Base-by-base conservation (phyloP, 2,329 filamentous ascomycete genomes). In the Aureobasidium sp. region DNA sequence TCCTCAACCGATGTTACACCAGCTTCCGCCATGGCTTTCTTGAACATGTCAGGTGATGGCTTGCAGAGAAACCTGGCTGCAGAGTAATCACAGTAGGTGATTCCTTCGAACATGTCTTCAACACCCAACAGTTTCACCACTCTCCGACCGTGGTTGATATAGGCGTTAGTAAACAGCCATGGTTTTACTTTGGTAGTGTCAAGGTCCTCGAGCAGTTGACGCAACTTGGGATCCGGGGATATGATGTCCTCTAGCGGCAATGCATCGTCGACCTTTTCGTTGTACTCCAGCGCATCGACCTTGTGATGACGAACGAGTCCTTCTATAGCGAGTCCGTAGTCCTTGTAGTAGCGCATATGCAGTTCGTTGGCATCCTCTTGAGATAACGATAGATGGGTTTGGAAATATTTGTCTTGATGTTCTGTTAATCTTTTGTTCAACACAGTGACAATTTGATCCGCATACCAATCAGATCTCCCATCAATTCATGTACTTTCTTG, bases 111-210 rank as follows among this genome's bases (percentile, higher is more conserved):
- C 22, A 91, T 72, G 66, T 95, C 88, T 1, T 94, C 90, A 21
- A 98, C 75, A 2, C 80, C 84, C 2, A 98, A 75, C 17, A 98
- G 73, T 56, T 78, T 82, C 11, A 96, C 82, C 0, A 98, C 93
- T 37, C 90, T 75, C 64, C 81, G 84, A 27, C 83, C 93, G 64
- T 98, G 93, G 29, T 78, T 97, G 59, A 94, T 75, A 64, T 98
- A 96, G 19, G 94, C 93, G 65, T 98, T 98, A 2, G 94, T 98
- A 63, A 98, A 85, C 2, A 98, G 81, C 93, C 94, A 98, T 25
- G 90, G 74, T 58, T 83, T 89, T 58, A 96, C 87, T 67, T 94
- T 94, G 63, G 74, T 80, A 55, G 70, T 84, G 70, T 98, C 90
- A 51, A 98, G 83, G 59, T 90, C 86, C 67, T 85, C 76, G 5